These are phyloP conservation scores for Raddia distichophylla DNA, from an alignment of 176 grass and related monocot genomes.

Conservation along the genomic window DNA sequence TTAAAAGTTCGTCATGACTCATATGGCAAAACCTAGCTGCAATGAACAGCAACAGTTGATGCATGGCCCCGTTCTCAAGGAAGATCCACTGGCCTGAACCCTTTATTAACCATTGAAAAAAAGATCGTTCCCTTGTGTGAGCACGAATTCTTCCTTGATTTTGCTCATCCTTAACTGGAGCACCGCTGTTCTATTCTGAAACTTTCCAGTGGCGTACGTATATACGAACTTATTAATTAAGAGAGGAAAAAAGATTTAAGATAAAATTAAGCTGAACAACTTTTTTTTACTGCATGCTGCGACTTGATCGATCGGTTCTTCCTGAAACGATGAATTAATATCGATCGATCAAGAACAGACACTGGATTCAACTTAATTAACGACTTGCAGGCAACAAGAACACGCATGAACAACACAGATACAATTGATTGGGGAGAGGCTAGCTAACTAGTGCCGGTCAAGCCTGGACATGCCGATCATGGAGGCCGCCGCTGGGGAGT, in stretches of 20 bases:
- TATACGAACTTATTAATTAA: neutral
- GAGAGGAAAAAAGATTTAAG: neutral
- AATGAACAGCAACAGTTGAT: neutral
- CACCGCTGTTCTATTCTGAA: neutral
- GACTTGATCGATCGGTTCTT: neutral
- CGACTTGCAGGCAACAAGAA: neutral
- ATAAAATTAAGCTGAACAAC: neutral
- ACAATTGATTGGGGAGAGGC: neutral
- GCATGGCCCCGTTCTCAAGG: neutral
- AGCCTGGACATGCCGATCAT: slow-evolving; percentile 51
- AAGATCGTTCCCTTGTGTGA: neutral
- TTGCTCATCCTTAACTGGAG: neutral
- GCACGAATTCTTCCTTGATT: neutral
- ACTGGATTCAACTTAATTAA: slow-evolving; percentile 1
- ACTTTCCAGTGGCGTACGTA: neutral
- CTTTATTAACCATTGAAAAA: neutral
- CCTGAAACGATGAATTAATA: slow-evolving; percentile 18
- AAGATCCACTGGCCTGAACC: neutral
- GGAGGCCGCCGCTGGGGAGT: slow-evolving; percentile 47
- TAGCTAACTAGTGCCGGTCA: slow-evolving; percentile 49
- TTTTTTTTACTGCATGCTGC: neutral
- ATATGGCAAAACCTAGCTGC: neutral
- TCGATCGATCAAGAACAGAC: neutral
- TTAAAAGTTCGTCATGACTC: neutral
- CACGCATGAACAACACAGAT: neutral